Base-by-base conservation (phyloP, 768 basidiomycete genomes). In the Coprinellus micaceus region DNA sequence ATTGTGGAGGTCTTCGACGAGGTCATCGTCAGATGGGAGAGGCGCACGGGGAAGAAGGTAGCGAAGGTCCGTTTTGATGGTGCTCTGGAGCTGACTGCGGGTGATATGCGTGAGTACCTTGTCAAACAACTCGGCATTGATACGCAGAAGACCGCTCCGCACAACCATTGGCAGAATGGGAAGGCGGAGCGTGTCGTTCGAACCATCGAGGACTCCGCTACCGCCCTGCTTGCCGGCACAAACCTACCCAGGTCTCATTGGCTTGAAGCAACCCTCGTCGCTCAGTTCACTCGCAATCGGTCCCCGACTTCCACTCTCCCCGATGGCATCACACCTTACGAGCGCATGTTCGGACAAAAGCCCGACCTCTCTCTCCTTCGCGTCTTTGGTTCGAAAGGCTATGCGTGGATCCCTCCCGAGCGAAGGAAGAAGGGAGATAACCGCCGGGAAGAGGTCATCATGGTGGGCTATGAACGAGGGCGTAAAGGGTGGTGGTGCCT, bases 151-250 rank as follows among this genome's bases (percentile, higher is more conserved):
- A 62, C 67, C 4, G 63, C 60, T 1, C 66, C 71, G 0, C 70
- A 72, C 58, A 62, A 67, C 0, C 69, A 73, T 40, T 62, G 65
- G 9, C 71, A 77, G 47, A 82, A 80, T 57, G 71, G 75, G 19
- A 66, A 76, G 1, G 74, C 75, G 1, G 74, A 82, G 58, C 58
- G 69, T 0, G 55, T 59, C 1, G 78, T 79, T 39, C 58, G 67
- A 1, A 72, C 70, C 0, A 60, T 80, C 21, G 58, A 63, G 0
- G 69, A 77, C 21, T 60, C 56, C 12, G 63, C 68, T 3, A 58
- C 52, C 11, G 60, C 69, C 0, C 69, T 77, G 63, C 62, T 76
- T 5, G 40, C 52, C 17, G 60, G 60, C 19, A 48, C 61, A 4
- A 22, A 57, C 17, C 57, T 65, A 11, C 64, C 64, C 11, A 17